A percentile compares a stretch with the other conserved stretches of the same genome.
Evolutionary conservation across 805 yeast genomes (phyloP).

Genomic region (Zygosaccharomyces pseudorouxii): DNA sequence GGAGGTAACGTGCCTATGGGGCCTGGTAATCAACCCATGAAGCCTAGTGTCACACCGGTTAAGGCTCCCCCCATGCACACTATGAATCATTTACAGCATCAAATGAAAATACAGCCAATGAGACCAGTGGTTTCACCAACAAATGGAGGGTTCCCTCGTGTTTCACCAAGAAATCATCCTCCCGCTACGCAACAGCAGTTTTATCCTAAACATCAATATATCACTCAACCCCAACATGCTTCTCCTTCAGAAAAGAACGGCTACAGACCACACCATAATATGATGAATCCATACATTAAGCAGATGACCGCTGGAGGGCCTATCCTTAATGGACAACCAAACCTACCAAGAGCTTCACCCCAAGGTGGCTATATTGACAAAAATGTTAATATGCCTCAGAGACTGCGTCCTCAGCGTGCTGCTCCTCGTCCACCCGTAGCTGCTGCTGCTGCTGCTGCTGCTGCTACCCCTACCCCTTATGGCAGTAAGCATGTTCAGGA

Average conservation of each 20-base stretch:
- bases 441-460: conserved; percentile 6
- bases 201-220: conserved; percentile 24
- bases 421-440: conserved; percentile 24
- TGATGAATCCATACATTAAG: conserved; percentile 24
- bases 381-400: conserved; percentile 10
- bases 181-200: conserved; percentile 9
- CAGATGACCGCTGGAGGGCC: conserved; percentile 1
- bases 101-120: conserved; percentile 5
- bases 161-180: conserved; percentile 7
- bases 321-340: conserved; percentile 3
- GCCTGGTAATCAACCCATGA: conserved; percentile 1
- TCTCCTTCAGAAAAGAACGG: conserved; percentile 14
- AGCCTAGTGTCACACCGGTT: conserved; percentile 5
- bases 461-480: conserved; percentile 2
- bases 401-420: conserved; percentile 27
- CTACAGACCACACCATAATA: conserved; percentile 26
- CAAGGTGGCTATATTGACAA: conserved; percentile 7
- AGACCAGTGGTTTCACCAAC: conserved; percentile 9
- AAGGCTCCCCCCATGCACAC: conserved; percentile 10
- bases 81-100: conserved; percentile 11
- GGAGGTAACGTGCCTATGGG: conserved; percentile 3
- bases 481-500: background rate
- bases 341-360: conserved; percentile 9
- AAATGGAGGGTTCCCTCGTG: conserved; percentile 6
- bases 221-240: conserved; percentile 19